Percentiles rank a stretch among this genome's conserved stretches.
These are phyloP conservation scores for Psilocybe mexicana DNA, from an alignment of 1,284 basidiomycete species.

Conservation along the genomic window DNA sequence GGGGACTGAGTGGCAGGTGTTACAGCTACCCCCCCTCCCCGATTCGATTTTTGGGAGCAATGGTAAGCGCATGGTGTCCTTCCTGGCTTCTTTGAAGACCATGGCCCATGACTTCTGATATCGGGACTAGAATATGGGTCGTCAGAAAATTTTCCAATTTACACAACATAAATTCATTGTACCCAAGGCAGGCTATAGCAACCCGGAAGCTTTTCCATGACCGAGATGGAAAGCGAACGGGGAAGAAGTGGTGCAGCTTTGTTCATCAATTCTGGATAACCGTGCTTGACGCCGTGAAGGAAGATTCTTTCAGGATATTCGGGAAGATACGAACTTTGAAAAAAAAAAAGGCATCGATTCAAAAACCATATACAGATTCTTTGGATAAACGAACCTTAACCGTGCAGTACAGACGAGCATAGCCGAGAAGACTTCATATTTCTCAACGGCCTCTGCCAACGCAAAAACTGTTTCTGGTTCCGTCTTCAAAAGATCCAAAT, in stretches of 20 bases:
- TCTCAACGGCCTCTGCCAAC: slow-evolving; percentile 17
- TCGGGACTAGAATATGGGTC: not conserved
- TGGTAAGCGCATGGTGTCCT: not conserved
- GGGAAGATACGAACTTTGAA: slow-evolving; percentile 9
- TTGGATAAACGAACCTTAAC: slow-evolving; percentile 6
- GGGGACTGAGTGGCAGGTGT: not conserved
- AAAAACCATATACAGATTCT: not conserved
- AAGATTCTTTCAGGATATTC: slow-evolving; percentile 5
- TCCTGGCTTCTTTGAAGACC: slow-evolving; percentile 2
- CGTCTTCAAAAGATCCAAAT: slow-evolving; percentile 11
- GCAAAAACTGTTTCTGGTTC: slow-evolving; percentile 3
- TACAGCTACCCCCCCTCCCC: not conserved
- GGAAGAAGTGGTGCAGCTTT: slow-evolving; percentile 9
- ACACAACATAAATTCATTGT: not conserved
- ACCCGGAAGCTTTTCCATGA: not conserved
- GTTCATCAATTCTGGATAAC: slow-evolving; percentile 9
- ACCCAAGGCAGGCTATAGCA: slow-evolving; percentile 9
- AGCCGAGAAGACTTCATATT: slow-evolving; percentile 16
- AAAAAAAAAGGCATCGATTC: not conserved
- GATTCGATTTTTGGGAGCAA: not conserved
- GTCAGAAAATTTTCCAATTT: not conserved
- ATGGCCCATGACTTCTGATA: slow-evolving; percentile 7
- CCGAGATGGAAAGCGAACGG: slow-evolving; percentile 1
- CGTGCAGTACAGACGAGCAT: slow-evolving; percentile 11
- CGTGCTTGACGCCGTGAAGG: slow-evolving; percentile 11